Conservation (phyloP, 352 stramenopile species). For the Phytophthora colocasiae region DNA sequence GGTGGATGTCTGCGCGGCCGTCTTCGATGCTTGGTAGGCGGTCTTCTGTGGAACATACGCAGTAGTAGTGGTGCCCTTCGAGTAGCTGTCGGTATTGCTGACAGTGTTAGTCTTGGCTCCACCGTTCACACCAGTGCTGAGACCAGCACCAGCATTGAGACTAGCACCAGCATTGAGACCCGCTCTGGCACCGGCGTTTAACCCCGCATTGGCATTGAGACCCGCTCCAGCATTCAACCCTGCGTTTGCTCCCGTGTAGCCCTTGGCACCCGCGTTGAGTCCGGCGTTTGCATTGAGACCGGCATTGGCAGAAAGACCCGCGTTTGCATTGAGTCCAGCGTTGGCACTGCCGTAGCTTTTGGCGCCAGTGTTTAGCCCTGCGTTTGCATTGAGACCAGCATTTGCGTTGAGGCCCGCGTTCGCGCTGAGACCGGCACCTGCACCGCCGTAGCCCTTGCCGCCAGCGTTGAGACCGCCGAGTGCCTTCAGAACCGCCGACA, state of each 20-base stretch:
- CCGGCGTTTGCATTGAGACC: background rate
- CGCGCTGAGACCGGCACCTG: background rate
- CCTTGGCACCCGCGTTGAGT: background rate
- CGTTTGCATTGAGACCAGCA: background rate
- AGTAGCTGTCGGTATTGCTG: slow-evolving; percentile 11
- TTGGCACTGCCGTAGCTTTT: too few relatives aligned
- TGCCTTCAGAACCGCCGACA: background rate
- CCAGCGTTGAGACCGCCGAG: slow-evolving; percentile 3
- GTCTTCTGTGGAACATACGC: background rate
- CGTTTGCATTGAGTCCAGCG: background rate
- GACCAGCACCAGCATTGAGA: background rate
- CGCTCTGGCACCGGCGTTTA: background rate
- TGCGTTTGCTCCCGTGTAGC: background rate
- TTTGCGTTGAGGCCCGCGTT: background rate
- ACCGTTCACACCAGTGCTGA: background rate
- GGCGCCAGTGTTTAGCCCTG: background rate
- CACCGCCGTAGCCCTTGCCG: background rate
- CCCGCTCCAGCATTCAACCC: background rate
- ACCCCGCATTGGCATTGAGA: background rate
- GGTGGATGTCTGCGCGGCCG: slow-evolving; percentile 4
- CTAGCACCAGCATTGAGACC: background rate
- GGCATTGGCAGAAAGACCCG: background rate
- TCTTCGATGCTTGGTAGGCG: slow-evolving; percentile 10
- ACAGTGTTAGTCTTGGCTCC: background rate
- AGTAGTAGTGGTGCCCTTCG: slow-evolving; percentile 4